These are phyloP conservation scores for Colletotrichum camelliae DNA, from an alignment of 2,329 filamentous ascomycete species.

Conservation along the genomic window DNA sequence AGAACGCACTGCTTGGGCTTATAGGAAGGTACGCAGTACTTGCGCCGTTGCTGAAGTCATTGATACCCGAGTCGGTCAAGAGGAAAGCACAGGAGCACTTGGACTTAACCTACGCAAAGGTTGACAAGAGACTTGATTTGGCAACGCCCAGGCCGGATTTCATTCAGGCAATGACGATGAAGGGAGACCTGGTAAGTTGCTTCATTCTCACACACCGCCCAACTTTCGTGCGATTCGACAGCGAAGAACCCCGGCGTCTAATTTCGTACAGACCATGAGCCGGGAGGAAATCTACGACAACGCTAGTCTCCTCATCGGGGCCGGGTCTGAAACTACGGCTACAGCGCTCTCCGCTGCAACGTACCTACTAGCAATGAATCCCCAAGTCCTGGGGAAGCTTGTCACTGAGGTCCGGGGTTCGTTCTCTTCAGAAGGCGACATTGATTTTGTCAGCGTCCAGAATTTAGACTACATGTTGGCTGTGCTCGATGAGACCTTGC, in stretches of 20 bases:
- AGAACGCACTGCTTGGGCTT: neutral
- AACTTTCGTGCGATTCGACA: neutral
- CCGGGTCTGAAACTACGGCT: neutral
- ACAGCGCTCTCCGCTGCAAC: neutral
- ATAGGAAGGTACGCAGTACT: neutral
- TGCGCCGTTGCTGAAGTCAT: neutral
- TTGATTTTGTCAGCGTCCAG: conserved; percentile 30
- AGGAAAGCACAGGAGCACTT: neutral
- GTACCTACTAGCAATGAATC: neutral
- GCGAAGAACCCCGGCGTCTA: neutral
- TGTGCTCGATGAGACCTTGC: conserved; percentile 40
- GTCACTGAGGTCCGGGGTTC: conserved; percentile 36
- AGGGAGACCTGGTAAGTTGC: neutral
- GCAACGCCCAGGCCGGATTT: neutral
- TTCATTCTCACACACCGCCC: neutral
- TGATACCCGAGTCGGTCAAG: neutral
- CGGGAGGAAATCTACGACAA: conserved; percentile 15
- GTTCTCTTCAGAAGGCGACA: conserved; percentile 35
- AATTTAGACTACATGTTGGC: conserved; percentile 38
- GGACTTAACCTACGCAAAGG: neutral
- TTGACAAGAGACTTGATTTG: neutral
- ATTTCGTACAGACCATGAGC: neutral
- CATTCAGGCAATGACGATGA: neutral
- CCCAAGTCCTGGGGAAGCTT: conserved; percentile 24
- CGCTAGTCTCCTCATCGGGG: conserved; percentile 25